These are phyloP conservation scores for Cyclocybe cylindracea DNA, from an alignment of 768 basidiomycete species.

Conservation along the genomic window DNA sequence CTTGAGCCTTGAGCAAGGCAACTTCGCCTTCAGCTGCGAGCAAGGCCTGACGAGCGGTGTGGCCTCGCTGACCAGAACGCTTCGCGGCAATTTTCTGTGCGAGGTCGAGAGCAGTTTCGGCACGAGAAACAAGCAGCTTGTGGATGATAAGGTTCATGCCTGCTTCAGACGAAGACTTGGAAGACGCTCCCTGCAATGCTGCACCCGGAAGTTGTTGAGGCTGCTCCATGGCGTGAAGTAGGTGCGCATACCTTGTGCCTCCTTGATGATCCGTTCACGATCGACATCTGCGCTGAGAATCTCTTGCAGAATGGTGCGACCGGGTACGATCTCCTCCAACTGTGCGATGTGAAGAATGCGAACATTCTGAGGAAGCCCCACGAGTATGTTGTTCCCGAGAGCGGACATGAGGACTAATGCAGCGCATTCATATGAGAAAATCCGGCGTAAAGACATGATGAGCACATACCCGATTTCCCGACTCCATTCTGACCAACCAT, in stretches of 20 bases:
- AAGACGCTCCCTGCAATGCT: constrained; percentile 25
- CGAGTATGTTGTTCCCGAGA: constrained; percentile 29
- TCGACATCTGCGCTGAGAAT: constrained; percentile 27
- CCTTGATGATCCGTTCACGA: constrained; percentile 25
- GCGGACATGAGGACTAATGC: constrained; percentile 28
- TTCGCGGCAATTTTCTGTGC: constrained; percentile 49
- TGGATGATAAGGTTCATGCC: constrained; percentile 24
- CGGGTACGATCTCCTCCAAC: constrained; percentile 27
- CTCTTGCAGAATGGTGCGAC: constrained; percentile 27
- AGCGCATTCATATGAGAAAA: not conserved
- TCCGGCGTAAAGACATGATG: not conserved
- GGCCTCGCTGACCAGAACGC: constrained; percentile 57
- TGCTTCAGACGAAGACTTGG: constrained; percentile 17
- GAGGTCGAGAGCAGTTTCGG: constrained; percentile 28
- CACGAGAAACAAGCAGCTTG: constrained; percentile 21
- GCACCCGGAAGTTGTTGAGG: not conserved
- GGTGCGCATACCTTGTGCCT: constrained; percentile 24
- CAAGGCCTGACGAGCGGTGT: constrained; percentile 54
- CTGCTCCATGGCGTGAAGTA: not conserved
- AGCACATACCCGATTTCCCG: constrained; percentile 47
- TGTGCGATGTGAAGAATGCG: constrained; percentile 32
- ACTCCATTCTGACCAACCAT: constrained; percentile 59
- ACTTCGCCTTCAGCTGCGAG: constrained; percentile 45
- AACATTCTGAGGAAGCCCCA: constrained; percentile 34
- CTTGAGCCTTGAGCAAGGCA: constrained; percentile 26